Evolutionary conservation across 768 basidiomycete genomes (phyloP).

Genomic region (Mycena belliarum): DNA sequence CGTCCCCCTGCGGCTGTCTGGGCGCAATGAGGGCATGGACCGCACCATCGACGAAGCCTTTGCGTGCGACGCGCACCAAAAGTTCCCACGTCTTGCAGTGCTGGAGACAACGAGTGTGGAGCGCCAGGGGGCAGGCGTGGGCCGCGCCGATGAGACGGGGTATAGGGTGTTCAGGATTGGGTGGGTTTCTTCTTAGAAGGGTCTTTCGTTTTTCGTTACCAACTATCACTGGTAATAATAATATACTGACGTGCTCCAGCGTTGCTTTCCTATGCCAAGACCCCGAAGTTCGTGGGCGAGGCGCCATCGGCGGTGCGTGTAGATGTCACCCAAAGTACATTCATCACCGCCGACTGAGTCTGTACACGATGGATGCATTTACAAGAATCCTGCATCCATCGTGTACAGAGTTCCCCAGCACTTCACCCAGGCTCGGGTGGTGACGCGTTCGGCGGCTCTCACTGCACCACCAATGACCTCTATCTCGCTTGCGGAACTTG

Average conservation of each 20-base stretch:
- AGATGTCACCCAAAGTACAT: too few species aligned
- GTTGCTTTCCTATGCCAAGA: too few species aligned
- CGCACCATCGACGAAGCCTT: conserved; percentile 60
- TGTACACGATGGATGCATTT: not conserved
- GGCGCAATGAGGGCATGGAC: conserved; percentile 60
- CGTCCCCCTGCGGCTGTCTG: conserved; percentile 65
- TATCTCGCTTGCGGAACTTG: conserved; percentile 31
- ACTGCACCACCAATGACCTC: conserved; percentile 1
- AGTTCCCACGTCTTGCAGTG: conserved; percentile 41
- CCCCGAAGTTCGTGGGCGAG: too few species aligned
- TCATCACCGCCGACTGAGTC: too few species aligned
- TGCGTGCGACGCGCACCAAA: conserved; percentile 16
- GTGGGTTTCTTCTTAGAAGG: conserved; percentile 43
- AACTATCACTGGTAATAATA: not conserved
- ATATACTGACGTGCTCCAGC: too few species aligned
- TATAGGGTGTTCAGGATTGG: conserved; percentile 73
- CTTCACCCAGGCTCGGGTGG: not conserved
- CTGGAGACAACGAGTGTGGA: conserved; percentile 48
- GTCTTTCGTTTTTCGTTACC: not conserved
- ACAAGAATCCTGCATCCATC: not conserved
- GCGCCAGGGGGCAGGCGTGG: conserved; percentile 50
- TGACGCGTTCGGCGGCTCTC: not conserved
- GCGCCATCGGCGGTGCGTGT: too few species aligned
- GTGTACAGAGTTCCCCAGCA: not conserved
- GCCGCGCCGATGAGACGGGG: conserved; percentile 68